Conservation (phyloP, 2,329 filamentous ascomycete genomes). For the Aspergillus thermomutatus region DNA sequence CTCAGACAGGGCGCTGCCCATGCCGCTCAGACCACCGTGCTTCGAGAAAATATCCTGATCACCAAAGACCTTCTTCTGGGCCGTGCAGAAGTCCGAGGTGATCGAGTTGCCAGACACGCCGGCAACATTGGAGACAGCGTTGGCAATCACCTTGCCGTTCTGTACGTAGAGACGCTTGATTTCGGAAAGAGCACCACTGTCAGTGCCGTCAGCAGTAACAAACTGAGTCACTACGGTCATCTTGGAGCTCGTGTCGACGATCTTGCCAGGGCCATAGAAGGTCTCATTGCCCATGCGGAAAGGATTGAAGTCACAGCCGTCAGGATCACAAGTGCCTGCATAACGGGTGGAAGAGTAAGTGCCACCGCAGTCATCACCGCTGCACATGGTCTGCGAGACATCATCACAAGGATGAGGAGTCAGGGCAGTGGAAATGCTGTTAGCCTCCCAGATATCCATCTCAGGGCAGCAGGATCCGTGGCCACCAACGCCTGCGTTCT, state of each 20-base stretch:
- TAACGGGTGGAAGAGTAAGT: conserved; percentile 54
- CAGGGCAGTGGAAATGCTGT: conserved; percentile 60
- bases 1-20: conserved; percentile 52
- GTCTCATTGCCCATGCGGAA: conserved; percentile 62
- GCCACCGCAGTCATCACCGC: conserved; percentile 51
- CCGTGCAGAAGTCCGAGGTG: conserved; percentile 56
- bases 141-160: conserved; percentile 56
- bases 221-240: conserved; percentile 69
- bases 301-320: conserved; percentile 69
- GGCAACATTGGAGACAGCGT: conserved; percentile 46
- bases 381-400: conserved; percentile 50
- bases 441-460: conserved; percentile 70
- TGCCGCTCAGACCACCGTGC: conserved; percentile 53
- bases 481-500: conserved; percentile 51
- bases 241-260: conserved; percentile 56
- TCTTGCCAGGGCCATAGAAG: conserved; percentile 61
- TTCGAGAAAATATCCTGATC: conserved; percentile 52
- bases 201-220: conserved; percentile 48
- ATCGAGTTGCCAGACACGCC: conserved; percentile 53
- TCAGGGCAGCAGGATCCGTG: conserved; percentile 63
- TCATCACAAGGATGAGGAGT: conserved; percentile 63
- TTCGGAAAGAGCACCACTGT: conserved; percentile 53
- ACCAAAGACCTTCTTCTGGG: conserved; percentile 54
- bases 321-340: conserved; percentile 61
- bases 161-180: conserved; percentile 66